Evolutionary conservation across 257 asterid species (phyloP).

Genomic region (Scutellaria minor): DNA sequence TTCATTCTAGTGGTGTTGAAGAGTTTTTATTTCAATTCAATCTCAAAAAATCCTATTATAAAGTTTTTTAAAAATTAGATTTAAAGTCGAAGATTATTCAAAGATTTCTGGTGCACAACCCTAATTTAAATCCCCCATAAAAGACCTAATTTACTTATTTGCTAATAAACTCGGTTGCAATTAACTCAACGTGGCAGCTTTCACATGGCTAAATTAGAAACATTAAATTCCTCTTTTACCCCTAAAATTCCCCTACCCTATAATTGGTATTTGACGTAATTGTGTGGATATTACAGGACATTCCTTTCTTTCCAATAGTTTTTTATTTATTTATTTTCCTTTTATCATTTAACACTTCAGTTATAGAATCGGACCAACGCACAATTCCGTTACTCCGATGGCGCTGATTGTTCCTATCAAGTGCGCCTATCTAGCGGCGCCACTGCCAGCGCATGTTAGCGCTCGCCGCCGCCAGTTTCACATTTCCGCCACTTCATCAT

Average conservation of each 20-base stretch:
- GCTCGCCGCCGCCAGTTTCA: slow-evolving; percentile 37
- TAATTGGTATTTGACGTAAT: neutral
- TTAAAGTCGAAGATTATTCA: no score
- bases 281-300: neutral
- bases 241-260: neutral
- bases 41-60: no score
- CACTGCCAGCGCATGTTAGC: slow-evolving; percentile 41
- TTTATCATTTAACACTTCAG: neutral
- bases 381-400: slow-evolving; percentile 42
- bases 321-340: neutral
- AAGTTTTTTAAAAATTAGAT: no score
- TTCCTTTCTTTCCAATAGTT: neutral
- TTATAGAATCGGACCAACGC: neutral
- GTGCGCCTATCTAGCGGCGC: slow-evolving; percentile 32
- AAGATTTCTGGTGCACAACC: no score
- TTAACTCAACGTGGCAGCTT: slow-evolving; percentile 30
- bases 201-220: neutral
- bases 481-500: slow-evolving; percentile 50
- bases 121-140: no score
- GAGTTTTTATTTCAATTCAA: no score
- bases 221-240: neutral
- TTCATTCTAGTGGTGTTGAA: no score
- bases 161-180: no score
- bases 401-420: slow-evolving; percentile 52
- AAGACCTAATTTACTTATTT: no score